Evolutionary conservation across 163 green algal species (phyloP).

Genomic region (Coccomyxa subellipsoidea): DNA sequence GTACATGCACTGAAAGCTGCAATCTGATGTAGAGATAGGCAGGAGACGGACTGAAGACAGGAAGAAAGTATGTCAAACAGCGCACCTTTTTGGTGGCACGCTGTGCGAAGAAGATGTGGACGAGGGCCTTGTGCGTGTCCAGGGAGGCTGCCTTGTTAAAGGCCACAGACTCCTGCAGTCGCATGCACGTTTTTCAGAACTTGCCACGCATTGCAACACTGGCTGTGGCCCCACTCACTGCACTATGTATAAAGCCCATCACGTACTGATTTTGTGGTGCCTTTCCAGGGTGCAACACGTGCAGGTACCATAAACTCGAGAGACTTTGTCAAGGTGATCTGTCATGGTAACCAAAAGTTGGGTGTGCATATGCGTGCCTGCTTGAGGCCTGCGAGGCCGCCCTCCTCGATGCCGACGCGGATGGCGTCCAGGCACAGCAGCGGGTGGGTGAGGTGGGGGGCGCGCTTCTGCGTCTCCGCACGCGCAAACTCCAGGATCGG

Average conservation of each 20-base stretch:
- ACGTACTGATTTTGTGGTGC: no score
- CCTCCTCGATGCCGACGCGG: conserved; percentile 69
- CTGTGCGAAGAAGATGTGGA: conserved; percentile 98
- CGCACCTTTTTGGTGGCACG: conserved; percentile 72
- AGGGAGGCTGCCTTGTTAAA: conserved; percentile 80
- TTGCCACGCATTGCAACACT: background rate
- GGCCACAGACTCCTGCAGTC: conserved; percentile 67
- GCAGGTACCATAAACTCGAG: no score
- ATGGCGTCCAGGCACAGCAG: conserved; percentile 92
- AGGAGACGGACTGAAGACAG: no score
- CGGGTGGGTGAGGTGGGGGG: conserved; percentile 82
- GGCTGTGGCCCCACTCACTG: background rate
- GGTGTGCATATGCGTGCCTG: conserved; percentile 41
- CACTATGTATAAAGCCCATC: background rate
- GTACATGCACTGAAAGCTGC: no score
- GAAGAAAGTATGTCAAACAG: no score
- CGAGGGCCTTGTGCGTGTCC: conserved; percentile 89
- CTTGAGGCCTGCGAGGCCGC: conserved; percentile 73
- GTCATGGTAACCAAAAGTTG: background rate
- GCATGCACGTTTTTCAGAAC: background rate
- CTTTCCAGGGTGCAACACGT: no score
- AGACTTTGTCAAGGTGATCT: no score
- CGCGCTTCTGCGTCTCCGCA: conserved; percentile 61
- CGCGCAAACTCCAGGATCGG: conserved; percentile 82
- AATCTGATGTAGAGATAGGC: no score